Percentiles rank a stretch among this genome's conserved stretches.
Evolutionary conservation across 78 protist genomes (phyloP).

Genomic region (Monocercomonoides exilis): DNA sequence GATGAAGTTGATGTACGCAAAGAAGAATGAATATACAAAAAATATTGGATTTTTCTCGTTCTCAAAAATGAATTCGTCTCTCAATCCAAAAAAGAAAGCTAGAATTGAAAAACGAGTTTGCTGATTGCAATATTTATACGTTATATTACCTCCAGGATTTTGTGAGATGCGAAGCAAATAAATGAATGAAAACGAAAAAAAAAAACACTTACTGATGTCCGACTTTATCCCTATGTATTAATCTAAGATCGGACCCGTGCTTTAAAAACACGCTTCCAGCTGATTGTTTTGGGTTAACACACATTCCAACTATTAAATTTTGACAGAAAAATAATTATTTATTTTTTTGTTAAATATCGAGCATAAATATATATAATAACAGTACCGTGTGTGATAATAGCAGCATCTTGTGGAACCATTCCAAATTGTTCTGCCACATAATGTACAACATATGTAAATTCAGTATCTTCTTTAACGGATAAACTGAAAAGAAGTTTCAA

Average conservation of each 20-base stretch:
- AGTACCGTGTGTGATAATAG: not conserved
- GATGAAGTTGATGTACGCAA: too few relatives aligned
- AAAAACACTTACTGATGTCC: not conserved
- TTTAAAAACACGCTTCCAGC: conserved; percentile 2
- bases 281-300: conserved; percentile 4
- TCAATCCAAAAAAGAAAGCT: too few relatives aligned
- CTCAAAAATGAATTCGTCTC: too few relatives aligned
- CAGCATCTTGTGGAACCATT: conserved; percentile 1
- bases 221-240: not conserved
- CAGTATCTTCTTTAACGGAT: not conserved
- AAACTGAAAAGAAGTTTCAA: not conserved
- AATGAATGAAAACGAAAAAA: not conserved
- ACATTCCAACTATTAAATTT: not conserved
- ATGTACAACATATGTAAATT: not conserved
- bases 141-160: too few relatives aligned
- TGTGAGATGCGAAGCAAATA: too few relatives aligned
- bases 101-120: too few relatives aligned
- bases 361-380: not conserved
- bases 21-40: too few relatives aligned
- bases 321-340: not conserved
- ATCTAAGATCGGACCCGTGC: conserved; percentile 1
- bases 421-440: conserved; percentile 11
- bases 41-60: too few relatives aligned
- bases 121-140: too few relatives aligned
- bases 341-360: not conserved